These are phyloP conservation scores for Termitomyces sp. DNA, from an alignment of 768 basidiomycete genomes.

Conservation along the genomic window DNA sequence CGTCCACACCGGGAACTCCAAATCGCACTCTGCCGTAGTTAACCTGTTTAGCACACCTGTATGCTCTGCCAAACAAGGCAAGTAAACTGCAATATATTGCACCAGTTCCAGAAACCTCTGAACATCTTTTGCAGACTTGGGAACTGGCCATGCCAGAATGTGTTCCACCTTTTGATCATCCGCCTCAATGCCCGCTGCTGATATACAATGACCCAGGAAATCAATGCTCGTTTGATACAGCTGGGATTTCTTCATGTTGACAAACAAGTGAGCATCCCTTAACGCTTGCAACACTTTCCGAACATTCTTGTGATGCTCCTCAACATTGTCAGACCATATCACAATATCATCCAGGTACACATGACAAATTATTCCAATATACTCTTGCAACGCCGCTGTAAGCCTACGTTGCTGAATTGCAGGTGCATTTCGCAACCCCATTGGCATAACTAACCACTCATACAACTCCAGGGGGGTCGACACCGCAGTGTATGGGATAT, in stretches of 20 bases:
- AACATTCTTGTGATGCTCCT: slow-evolving; percentile 29
- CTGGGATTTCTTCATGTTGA: neutral
- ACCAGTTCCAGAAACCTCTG: too few species aligned
- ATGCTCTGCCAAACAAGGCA: too few species aligned
- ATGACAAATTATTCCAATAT: slow-evolving; percentile 38
- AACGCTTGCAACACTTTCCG: slow-evolving; percentile 11
- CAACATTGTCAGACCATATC: slow-evolving; percentile 35
- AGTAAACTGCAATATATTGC: too few species aligned
- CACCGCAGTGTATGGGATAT: slow-evolving; percentile 29
- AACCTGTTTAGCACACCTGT: slow-evolving; percentile 17
- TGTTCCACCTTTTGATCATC: slow-evolving; percentile 7
- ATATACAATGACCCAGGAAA: slow-evolving; percentile 5
- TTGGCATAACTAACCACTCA: slow-evolving; percentile 40
- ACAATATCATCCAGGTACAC: slow-evolving; percentile 45
- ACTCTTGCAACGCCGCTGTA: slow-evolving; percentile 23
- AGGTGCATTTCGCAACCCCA: slow-evolving; percentile 31
- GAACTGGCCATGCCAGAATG: too few species aligned
- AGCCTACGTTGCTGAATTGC: slow-evolving; percentile 31
- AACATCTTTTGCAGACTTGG: too few species aligned
- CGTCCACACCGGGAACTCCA: too few species aligned
- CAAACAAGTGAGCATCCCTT: neutral
- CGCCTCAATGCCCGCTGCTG: neutral
- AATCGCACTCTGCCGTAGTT: too few species aligned
- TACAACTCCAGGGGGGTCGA: slow-evolving; percentile 33
- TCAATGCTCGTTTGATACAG: neutral